Evolutionary conservation across 1,284 basidiomycete genomes (phyloP).

Genomic region (Malassezia yamatoensis): DNA sequence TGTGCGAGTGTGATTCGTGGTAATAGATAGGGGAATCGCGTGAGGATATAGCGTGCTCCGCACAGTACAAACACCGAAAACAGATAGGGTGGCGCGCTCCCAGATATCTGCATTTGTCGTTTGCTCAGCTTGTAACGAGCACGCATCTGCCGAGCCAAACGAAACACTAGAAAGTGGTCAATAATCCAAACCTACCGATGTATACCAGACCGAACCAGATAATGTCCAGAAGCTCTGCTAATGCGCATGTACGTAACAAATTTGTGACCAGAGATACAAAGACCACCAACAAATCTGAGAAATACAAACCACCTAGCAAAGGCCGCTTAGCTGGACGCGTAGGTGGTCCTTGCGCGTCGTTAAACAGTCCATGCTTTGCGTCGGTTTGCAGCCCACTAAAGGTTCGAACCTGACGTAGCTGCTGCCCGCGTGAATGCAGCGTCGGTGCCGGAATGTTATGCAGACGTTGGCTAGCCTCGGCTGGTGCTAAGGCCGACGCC

Average conservation of each 20-base stretch:
- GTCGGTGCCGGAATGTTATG: no score
- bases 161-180: constrained; percentile 2
- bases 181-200: background rate
- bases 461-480: no score
- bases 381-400: constrained; percentile 1
- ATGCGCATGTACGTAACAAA: constrained; percentile 30
- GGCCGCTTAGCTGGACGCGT: constrained; percentile 11
- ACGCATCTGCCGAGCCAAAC: constrained; percentile 2
- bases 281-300: constrained; percentile 40
- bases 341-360: constrained; percentile 8
- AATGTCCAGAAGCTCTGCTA: constrained; percentile 40
- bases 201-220: constrained; percentile 29
- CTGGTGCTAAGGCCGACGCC: no score
- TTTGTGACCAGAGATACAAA: constrained; percentile 34
- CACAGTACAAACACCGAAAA: constrained; percentile 4
- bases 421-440: constrained; percentile 3
- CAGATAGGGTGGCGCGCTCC: background rate
- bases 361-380: background rate
- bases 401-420: constrained; percentile 2
- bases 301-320: constrained; percentile 39
- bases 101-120: background rate
- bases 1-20: constrained; percentile 41
- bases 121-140: constrained; percentile 4
- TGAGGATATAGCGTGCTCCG: constrained; percentile 18
- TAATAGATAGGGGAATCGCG: constrained; percentile 37